Conservation (phyloP, 1,139 yeast species). For the Taiozyma sp. region DNA sequence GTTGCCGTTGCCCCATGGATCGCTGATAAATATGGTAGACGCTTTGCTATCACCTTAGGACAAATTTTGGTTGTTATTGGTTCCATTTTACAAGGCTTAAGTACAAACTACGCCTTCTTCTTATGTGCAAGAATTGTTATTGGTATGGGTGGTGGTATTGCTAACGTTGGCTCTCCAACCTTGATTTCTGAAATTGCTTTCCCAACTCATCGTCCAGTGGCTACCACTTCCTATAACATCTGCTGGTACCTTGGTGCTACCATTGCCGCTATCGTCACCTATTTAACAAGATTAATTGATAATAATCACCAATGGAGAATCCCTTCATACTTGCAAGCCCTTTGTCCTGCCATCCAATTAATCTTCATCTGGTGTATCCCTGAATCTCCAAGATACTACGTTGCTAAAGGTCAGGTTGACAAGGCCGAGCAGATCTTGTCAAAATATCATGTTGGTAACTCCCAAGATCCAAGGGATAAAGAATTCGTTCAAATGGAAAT, state of each 20-base stretch:
- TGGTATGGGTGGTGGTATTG: conserved; percentile 41
- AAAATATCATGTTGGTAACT: conserved; percentile 35
- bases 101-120: conserved; percentile 34
- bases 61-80: conserved; percentile 36
- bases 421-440: conserved; percentile 35
- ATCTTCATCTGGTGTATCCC: conserved; percentile 28
- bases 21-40: conserved; percentile 44
- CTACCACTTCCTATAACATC: conserved; percentile 42
- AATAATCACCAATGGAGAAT: conserved; percentile 35
- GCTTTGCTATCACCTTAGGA: conserved; percentile 33
- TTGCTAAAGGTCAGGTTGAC: conserved; percentile 20
- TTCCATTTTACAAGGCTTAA: conserved; percentile 37
- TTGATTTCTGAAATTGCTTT: conserved; percentile 36
- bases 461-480: conserved; percentile 23
- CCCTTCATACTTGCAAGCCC: conserved; percentile 25
- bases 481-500: conserved; percentile 36
- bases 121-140: conserved; percentile 39
- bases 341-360: conserved; percentile 7
- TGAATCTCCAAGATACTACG: conserved; percentile 29
- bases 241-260: conserved; percentile 49
- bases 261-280: conserved; percentile 51
- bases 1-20: conserved; percentile 27
- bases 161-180: conserved; percentile 36
- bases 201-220: conserved; percentile 35
- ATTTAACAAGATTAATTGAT: conserved; percentile 30